phyloP scores from a whole-genome alignment of 352 stramenopile genomes.

The Pythium oligandrum region DNA sequence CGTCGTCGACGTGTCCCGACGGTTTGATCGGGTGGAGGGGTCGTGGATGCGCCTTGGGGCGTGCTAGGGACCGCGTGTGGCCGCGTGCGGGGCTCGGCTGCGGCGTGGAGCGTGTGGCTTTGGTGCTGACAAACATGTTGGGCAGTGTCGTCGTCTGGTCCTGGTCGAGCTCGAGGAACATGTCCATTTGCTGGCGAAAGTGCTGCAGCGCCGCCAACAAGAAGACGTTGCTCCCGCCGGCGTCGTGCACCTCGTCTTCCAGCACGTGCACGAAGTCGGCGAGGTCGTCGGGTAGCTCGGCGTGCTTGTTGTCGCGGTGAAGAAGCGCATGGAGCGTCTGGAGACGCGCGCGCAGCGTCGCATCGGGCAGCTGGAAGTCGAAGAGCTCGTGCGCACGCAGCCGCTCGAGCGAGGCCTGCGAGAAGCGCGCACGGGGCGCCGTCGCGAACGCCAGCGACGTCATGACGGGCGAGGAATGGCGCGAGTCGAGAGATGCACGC shows the following conservation, averaged over 20 bases:
- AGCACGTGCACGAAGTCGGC: constrained; percentile 50
- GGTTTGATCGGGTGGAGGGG: background rate
- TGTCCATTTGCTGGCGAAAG: constrained; percentile 63
- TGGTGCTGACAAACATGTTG: constrained; percentile 25
- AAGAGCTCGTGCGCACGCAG: constrained; percentile 57
- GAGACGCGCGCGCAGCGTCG: constrained; percentile 29
- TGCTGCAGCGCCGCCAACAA: constrained; percentile 50
- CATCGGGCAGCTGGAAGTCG: constrained; percentile 56
- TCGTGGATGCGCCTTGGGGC: background rate
- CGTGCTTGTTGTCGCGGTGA: constrained; percentile 30
- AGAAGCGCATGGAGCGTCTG: constrained; percentile 45
- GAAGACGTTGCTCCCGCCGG: constrained; percentile 35
- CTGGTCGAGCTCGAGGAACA: constrained; percentile 47
- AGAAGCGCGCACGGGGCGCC: constrained; percentile 14
- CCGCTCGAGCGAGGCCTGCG: constrained; percentile 17
- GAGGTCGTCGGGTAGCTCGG: constrained; percentile 43
- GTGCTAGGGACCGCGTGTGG: background rate
- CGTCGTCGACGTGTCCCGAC: constrained; percentile 26
- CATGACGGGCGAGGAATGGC: no score
- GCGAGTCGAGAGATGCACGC: no score
- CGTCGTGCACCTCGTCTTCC: constrained; percentile 34
- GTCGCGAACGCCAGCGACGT: background rate
- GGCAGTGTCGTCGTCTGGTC: constrained; percentile 16
- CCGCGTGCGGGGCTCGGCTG: background rate
- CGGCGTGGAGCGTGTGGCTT: background rate